Base-by-base conservation (phyloP, 106 monocot species). In the Cymbidium sinense region DNA sequence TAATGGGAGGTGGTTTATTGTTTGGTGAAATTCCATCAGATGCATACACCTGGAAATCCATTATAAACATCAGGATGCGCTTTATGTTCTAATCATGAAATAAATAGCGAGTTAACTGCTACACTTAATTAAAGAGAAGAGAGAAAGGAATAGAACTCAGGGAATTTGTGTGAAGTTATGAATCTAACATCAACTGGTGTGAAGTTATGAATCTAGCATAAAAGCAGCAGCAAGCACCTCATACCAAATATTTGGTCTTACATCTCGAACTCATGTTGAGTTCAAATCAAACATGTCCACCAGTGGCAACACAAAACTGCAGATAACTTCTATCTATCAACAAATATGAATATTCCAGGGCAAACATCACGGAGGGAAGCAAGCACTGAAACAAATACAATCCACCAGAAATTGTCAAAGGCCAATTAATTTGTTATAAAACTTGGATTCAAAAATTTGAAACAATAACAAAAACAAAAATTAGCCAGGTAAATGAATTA, bases 1-100 rank as follows among this genome's bases (percentile, higher is more conserved):
- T 75, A 43, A 76, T 88, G n/a, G 93, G 87, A 76, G 95, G 95
- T 0, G 95, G 93, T 77, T 95, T 95, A 70, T 80, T 90, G 50
- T 86, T 82, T 73, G 93, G 82, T 30, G 95, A 95, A 73, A 95
- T 83, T 35, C 58, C 85, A 72, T 95, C 95, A 18, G 88, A 88
- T 77, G 80, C 82, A 83, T 95, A 93, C 23, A 95, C 84, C 93
- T 95, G 86, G 50, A 85, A 43, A 47, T 43, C 39, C 20, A 71
- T 37, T 37, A 3, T 7, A 17, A 71, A 17, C 37, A 35, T 71
- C 7, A 7, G 34, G 37, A 21, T 18, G 28, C 17, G 61, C n/a
- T 27, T 61, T 25, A 61, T 25, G 15, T 61, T n/a, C 8, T 61
- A 61, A 58, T 61, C n/a, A 61, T 5, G 1, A 23, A 61, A 61